Conservation (phyloP, 2,329 filamentous ascomycete species). For the Aspergillus quadrilineatus region DNA sequence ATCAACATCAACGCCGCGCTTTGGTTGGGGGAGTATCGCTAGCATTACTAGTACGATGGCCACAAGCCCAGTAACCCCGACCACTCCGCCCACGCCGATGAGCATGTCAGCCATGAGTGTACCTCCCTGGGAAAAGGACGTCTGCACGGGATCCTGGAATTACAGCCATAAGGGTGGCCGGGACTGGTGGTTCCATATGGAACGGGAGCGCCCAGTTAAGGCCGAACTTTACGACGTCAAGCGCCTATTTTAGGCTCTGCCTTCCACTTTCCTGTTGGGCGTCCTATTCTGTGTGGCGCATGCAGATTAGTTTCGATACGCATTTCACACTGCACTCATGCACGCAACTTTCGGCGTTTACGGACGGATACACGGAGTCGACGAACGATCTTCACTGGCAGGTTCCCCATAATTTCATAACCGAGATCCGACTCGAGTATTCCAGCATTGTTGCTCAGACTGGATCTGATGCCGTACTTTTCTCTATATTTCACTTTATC, state of each 20-base stretch:
- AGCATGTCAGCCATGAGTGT: slow-evolving; percentile 27
- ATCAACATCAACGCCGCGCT: slow-evolving; percentile 31
- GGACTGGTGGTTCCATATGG: slow-evolving; percentile 48
- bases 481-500: not conserved
- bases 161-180: slow-evolving; percentile 39
- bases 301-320: not conserved
- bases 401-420: not conserved
- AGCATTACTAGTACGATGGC: slow-evolving; percentile 29
- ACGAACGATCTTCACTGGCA: not conserved
- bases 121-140: slow-evolving; percentile 42
- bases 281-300: not conserved
- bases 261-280: not conserved
- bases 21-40: slow-evolving; percentile 37
- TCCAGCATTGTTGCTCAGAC: not conserved
- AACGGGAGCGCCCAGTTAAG: slow-evolving; percentile 40
- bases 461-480: slow-evolving; percentile 5
- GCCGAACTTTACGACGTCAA: slow-evolving; percentile 34
- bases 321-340: not conserved
- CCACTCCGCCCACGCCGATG: slow-evolving; percentile 33
- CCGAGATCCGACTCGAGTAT: not conserved
- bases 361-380: not conserved
- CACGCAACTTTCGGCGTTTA: slow-evolving; percentile 4
- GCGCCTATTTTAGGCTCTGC: slow-evolving; percentile 34
- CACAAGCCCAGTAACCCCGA: slow-evolving; percentile 32
- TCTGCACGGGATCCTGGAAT: slow-evolving; percentile 48